Base-by-base conservation (phyloP, 2,329 filamentous ascomycete species). In the Cladorrhinum sp. region DNA sequence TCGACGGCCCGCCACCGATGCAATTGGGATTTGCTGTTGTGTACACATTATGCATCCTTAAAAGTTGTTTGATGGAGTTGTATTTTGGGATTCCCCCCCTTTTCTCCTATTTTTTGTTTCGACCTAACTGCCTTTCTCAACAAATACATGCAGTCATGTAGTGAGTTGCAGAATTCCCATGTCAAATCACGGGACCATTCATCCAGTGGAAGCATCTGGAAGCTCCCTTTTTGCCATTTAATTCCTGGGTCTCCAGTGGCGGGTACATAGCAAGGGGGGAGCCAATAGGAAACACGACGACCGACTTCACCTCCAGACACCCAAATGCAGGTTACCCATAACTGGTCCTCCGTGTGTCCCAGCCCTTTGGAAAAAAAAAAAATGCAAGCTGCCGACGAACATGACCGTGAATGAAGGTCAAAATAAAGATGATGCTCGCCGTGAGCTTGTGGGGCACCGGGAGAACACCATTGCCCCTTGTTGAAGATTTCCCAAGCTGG, bases 151-250 rank as follows among this genome's bases (percentile, higher is more conserved):
- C n/a, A 45, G 41, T 18, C 16, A 45, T 45, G n/a, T 4, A 20
- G 41, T 12, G 41, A 7, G 41, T 22, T 45, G 41, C 41, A 45
- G 41, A 20, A 45, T 18, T 45, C n/a, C 10, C 41, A 45, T 45
- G 3, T n/a, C 18, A 18, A 18, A 18, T 45, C 18, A 18, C 18
- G 16, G 10, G 41, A 45, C 41, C 41, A 45, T 3, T 16, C 41
- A 50, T 12, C 49, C 27, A 38, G 53, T 49, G 38, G 57, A 59
- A 59, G 51, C 57, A 45, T 59, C 53, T 59, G 57, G 57, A 59
- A 59, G 57, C 57, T 59, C 48, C 49, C 32, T 16, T 48, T 36
- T 56, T 13, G 25, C 53, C 38, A 18, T 55, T 32, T 54, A 20
- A 38, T 24, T 36, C 51, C 13, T 38, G 29, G 29, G 53, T 38